A percentile compares a stretch with the other conserved stretches of the same genome.
These are phyloP conservation scores for Daldinia caldariorum DNA, from an alignment of 495 filamentous ascomycete genomes.

Conservation along the genomic window DNA sequence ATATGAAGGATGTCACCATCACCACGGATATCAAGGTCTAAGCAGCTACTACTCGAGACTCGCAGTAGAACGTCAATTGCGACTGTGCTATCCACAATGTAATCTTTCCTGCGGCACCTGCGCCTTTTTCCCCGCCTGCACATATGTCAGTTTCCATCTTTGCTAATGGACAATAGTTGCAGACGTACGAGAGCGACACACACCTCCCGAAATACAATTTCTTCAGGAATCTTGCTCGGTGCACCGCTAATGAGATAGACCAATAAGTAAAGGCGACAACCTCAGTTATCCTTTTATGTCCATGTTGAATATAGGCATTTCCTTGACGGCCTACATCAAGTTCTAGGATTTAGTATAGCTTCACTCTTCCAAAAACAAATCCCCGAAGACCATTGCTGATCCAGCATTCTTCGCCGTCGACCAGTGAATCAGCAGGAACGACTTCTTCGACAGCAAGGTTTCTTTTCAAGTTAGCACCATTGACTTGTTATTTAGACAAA, in stretches of 20 bases:
- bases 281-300: neutral
- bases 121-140: too few relatives aligned
- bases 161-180: neutral
- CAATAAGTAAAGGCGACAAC: too few relatives aligned
- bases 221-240: too few relatives aligned
- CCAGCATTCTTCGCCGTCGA: conserved; percentile 81
- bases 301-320: neutral
- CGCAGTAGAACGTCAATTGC: neutral
- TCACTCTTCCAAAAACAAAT: conserved; percentile 63
- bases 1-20: conserved; percentile 1
- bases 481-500: neutral
- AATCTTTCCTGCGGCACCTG: too few relatives aligned
- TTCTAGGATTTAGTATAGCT: conserved; percentile 6
- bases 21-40: conserved; percentile 2
- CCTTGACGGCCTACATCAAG: neutral
- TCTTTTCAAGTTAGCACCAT: conserved; percentile 44
- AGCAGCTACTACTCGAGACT: neutral
- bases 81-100: neutral
- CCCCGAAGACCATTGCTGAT: conserved; percentile 87
- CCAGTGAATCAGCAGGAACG: conserved; percentile 63
- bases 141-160: neutral
- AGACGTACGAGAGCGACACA: neutral
- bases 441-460: conserved; percentile 69
- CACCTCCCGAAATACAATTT: neutral
- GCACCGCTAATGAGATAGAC: too few relatives aligned